A percentile compares a stretch with the other conserved stretches of the same genome.
These are phyloP conservation scores for Pilatotrama ljubarskyi DNA, from an alignment of 768 basidiomycete species.

Conservation along the genomic window DNA sequence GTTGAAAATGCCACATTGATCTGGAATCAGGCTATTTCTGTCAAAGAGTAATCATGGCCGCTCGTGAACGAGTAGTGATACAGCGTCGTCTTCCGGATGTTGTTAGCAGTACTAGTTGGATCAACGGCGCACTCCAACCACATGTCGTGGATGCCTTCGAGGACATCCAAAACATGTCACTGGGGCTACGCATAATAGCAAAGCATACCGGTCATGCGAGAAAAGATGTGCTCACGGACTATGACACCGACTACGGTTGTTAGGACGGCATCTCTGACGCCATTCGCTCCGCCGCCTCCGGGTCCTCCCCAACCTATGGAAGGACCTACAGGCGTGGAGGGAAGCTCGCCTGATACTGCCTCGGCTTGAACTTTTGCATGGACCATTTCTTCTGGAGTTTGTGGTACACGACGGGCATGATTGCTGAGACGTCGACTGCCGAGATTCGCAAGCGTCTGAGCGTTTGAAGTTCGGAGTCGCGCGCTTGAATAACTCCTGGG, in stretches of 20 bases:
- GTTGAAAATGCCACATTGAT: too few relatives aligned
- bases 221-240: conserved; percentile 50
- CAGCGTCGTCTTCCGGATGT: too few relatives aligned
- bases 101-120: too few relatives aligned
- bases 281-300: conserved; percentile 14
- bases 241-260: conserved; percentile 63
- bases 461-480: neutral
- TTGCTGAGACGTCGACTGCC: neutral
- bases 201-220: too few relatives aligned
- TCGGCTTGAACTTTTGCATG: conserved; percentile 6
- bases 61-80: too few relatives aligned
- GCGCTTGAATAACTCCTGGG: too few relatives aligned
- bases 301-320: conserved; percentile 7
- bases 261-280: conserved; percentile 48
- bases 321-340: conserved; percentile 16
- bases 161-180: too few relatives aligned
- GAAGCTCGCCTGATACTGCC: conserved; percentile 16
- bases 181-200: too few relatives aligned
- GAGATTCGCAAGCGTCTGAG: neutral
- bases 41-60: too few relatives aligned
- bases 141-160: too few relatives aligned
- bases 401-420: neutral
- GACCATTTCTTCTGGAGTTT: neutral
- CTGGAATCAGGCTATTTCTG: too few relatives aligned
- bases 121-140: too few relatives aligned